Evolutionary conservation across 2,329 filamentous ascomycete species (phyloP).

Genomic region (Alternaria hordeiaustralica): DNA sequence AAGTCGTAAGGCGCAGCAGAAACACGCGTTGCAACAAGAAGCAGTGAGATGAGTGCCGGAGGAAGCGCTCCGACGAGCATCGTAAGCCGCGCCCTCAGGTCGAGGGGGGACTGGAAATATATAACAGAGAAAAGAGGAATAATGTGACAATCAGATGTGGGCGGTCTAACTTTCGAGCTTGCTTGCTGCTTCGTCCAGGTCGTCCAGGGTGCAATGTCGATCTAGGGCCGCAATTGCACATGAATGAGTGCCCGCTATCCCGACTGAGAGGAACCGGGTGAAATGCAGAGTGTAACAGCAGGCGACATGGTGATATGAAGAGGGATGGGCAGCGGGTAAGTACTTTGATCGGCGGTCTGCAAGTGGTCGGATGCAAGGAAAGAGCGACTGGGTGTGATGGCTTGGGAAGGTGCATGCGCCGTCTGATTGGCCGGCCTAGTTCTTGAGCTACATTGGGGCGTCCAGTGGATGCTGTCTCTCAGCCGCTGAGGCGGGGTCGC

Average conservation of each 20-base stretch:
- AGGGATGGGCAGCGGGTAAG: slow-evolving; percentile 26
- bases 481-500: slow-evolving; percentile 45
- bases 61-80: slow-evolving; percentile 39
- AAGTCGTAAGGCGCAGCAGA: slow-evolving; percentile 35
- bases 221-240: slow-evolving; percentile 18
- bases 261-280: slow-evolving; percentile 32
- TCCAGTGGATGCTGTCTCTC: slow-evolving; percentile 38
- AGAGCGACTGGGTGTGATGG: slow-evolving; percentile 31
- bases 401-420: slow-evolving; percentile 16
- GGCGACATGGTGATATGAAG: slow-evolving; percentile 35
- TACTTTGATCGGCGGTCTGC: slow-evolving; percentile 33
- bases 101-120: slow-evolving; percentile 3
- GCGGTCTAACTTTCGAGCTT: slow-evolving; percentile 7
- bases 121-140: slow-evolving; percentile 9
- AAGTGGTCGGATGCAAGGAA: slow-evolving; percentile 32
- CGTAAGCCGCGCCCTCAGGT: slow-evolving; percentile 13
- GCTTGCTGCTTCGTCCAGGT: slow-evolving; percentile 10
- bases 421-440: slow-evolving; percentile 41
- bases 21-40: slow-evolving; percentile 32
- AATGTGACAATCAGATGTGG: not conserved
- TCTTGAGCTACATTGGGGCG: slow-evolving; percentile 32
- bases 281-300: slow-evolving; percentile 31
- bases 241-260: slow-evolving; percentile 17
- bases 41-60: slow-evolving; percentile 32
- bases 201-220: slow-evolving; percentile 15